phyloP scores from a whole-genome alignment of 345 rosid species.

The Raphanus raphanistrum region DNA sequence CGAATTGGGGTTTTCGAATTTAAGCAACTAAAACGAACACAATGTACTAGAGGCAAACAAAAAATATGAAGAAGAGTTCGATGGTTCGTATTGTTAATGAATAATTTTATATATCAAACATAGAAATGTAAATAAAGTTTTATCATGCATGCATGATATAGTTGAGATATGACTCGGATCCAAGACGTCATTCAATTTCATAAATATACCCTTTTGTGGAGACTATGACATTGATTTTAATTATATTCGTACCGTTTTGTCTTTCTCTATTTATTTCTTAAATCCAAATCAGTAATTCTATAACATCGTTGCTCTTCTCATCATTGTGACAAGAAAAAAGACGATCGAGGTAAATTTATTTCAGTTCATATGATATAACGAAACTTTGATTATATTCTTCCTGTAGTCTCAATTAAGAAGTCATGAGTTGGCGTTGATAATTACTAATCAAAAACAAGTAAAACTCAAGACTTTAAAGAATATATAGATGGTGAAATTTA shows the following conservation, averaged over 20 bases:
- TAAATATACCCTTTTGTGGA: constrained; percentile 16
- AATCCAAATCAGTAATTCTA: constrained; percentile 17
- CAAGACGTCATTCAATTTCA: constrained; percentile 15
- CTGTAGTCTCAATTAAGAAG: constrained; percentile 27
- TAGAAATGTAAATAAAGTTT: not conserved
- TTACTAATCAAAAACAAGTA: constrained; percentile 14
- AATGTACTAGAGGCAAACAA: not conserved
- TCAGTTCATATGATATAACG: constrained; percentile 2
- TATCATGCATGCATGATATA: constrained; percentile 8
- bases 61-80: not conserved
- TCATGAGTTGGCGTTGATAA: constrained; percentile 21
- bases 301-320: constrained; percentile 13
- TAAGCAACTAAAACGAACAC: not conserved
- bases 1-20: not conserved
- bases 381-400: constrained; percentile 36
- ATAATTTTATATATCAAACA: constrained; percentile 2
- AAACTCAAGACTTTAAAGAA: constrained; percentile 18
- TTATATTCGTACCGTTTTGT: constrained; percentile 31
- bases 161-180: constrained; percentile 32
- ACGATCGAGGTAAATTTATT: not conserved
- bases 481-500: constrained; percentile 14
- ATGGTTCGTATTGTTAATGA: constrained; percentile 3
- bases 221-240: constrained; percentile 30
- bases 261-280: constrained; percentile 30
- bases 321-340: not conserved